A percentile compares a stretch with the other conserved stretches of the same genome.
Evolutionary conservation across 176 grass and related monocot genomes (phyloP).

Genomic region (Stipa capillata): DNA sequence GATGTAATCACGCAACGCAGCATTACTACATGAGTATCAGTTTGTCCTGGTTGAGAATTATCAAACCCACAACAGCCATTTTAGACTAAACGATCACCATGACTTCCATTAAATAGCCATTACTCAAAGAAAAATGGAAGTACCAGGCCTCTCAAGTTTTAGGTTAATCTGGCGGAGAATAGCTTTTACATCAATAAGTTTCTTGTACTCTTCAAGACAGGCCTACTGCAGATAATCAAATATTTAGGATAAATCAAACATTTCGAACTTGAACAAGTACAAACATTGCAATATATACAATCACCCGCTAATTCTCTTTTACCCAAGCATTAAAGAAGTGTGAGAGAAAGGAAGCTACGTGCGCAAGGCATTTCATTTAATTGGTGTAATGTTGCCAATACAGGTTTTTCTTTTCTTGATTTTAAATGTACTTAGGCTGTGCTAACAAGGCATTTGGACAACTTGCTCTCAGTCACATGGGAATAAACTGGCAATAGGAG

Average conservation of each 20-base stretch:
- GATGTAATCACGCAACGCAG: neutral
- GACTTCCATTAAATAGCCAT: neutral
- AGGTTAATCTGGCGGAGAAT: conserved; percentile 56
- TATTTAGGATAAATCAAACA: neutral
- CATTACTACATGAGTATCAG: neutral
- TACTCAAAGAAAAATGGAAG: neutral
- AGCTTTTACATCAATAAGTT: conserved; percentile 46
- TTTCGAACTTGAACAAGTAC: neutral
- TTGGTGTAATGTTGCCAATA: neutral
- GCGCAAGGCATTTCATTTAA: neutral
- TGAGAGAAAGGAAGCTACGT: neutral
- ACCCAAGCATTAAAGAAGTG: neutral
- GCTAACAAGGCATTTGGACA: neutral
- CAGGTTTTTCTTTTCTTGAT: neutral
- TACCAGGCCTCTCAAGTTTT: conserved; percentile 84
- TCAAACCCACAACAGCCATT: neutral
- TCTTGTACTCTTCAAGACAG: conserved; percentile 56
- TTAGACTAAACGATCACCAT: neutral
- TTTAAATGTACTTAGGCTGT: neutral
- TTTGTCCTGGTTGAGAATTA: neutral
- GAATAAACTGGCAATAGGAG: neutral
- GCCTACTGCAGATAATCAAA: conserved; percentile 44
- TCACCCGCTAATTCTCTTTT: neutral
- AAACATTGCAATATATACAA: neutral
- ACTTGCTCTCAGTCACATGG: neutral